phyloP scores from a whole-genome alignment of 1,284 basidiomycete genomes.

The Pseudomicrostroma phylloplanum region DNA sequence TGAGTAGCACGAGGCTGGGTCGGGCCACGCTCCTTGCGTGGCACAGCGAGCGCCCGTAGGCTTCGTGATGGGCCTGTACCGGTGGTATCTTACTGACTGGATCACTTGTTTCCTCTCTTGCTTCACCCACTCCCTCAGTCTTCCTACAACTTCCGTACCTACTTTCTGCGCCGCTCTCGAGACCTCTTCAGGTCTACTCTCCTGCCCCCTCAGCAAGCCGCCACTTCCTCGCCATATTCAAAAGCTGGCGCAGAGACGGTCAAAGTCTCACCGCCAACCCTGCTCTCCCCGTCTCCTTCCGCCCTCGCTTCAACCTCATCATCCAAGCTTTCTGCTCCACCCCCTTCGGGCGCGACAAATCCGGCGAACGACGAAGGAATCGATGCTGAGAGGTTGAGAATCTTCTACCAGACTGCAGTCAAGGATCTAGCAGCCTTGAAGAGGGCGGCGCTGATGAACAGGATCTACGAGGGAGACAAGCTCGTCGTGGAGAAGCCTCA shows the following conservation, averaged over 20 bases:
- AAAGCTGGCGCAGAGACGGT: constrained; percentile 31
- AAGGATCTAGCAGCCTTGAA: constrained; percentile 26
- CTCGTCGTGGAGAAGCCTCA: constrained; percentile 45
- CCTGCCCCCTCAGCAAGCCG: constrained; percentile 24
- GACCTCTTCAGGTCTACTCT: constrained; percentile 46
- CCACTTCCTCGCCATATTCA: constrained; percentile 33
- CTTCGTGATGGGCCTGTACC: neutral
- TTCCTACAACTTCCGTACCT: constrained; percentile 50
- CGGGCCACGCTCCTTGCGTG: neutral
- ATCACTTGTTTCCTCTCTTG: neutral
- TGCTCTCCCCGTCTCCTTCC: constrained; percentile 21
- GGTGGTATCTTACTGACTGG: too few species aligned
- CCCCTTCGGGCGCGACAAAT: neutral
- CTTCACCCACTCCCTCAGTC: constrained; percentile 19
- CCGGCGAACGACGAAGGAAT: neutral
- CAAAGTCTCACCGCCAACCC: constrained; percentile 30
- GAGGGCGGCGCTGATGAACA: constrained; percentile 44
- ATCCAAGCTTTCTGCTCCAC: neutral
- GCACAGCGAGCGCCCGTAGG: neutral
- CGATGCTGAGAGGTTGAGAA: constrained; percentile 10
- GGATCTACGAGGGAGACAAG: constrained; percentile 46
- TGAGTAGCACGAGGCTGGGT: constrained; percentile 20
- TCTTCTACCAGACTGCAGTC: constrained; percentile 19
- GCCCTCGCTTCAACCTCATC: neutral
- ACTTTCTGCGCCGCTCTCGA: constrained; percentile 46